phyloP scores from a whole-genome alignment of 1,284 basidiomycete species.

The Cryptococcus hybrid region DNA sequence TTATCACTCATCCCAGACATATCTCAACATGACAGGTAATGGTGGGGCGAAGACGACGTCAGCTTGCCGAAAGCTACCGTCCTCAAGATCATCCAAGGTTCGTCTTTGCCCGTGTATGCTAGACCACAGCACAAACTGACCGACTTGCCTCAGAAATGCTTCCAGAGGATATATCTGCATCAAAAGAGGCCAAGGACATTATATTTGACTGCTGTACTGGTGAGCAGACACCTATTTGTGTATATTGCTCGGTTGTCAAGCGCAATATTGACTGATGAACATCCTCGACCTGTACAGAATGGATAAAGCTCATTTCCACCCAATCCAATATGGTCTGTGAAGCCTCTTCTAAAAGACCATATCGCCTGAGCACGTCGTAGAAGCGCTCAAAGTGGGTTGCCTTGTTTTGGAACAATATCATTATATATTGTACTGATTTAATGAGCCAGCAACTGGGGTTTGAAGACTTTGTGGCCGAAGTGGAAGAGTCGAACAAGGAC shows the following conservation, averaged over 20 bases:
- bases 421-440: conserved; percentile 53
- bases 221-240: not conserved
- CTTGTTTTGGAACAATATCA: not conserved
- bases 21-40: not conserved
- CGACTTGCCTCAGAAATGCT: conserved; percentile 65
- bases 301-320: conserved; percentile 95
- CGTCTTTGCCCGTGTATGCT: conserved; percentile 37
- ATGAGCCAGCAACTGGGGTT: conserved; percentile 63
- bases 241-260: not conserved
- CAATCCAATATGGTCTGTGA: conserved; percentile 99
- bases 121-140: not conserved
- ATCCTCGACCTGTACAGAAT: conserved; percentile 62
- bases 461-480: conserved; percentile 87
- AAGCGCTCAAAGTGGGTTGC: conserved; percentile 74
- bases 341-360: conserved; percentile 99
- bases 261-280: not conserved
- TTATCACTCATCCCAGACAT: not conserved
- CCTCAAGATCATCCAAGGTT: conserved; percentile 83
- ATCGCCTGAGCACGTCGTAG: conserved; percentile 93
- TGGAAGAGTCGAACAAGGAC: conserved; percentile 90
- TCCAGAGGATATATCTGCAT: conserved; percentile 82
- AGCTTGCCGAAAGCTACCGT: conserved; percentile 96
- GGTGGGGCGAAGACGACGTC: conserved; percentile 77
- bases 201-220: conserved; percentile 76
- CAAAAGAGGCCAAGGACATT: conserved; percentile 94